Conservation (phyloP, 169 alveolate species). For the Cryptosporidium parvum region DNA sequence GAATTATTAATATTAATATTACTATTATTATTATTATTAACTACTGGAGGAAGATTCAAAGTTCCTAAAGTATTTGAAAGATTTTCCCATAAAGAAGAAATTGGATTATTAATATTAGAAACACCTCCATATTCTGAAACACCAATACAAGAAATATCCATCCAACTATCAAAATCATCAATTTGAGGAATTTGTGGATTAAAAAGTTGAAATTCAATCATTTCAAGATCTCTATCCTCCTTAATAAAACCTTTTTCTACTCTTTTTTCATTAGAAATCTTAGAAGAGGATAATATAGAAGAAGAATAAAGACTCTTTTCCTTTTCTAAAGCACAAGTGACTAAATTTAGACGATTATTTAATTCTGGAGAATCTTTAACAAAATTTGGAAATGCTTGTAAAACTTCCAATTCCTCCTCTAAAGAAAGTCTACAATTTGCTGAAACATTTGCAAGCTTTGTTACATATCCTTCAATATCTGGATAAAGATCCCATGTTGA, state of each 20-base stretch:
- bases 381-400: constrained; percentile 79
- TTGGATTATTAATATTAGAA: constrained; percentile 11
- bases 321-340: constrained; percentile 35
- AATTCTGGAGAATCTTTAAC: constrained; percentile 77
- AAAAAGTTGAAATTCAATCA: constrained; percentile 25
- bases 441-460: constrained; percentile 76
- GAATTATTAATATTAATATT: background rate
- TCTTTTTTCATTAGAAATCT: background rate
- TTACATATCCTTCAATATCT: constrained; percentile 76
- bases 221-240: background rate
- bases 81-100: constrained; percentile 60
- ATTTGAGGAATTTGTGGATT: constrained; percentile 76
- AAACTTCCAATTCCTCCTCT: constrained; percentile 81
- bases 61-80: constrained; percentile 55
- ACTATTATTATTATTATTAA: background rate
- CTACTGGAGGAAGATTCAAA: constrained; percentile 40
- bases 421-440: constrained; percentile 81
- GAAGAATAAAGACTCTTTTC: background rate
- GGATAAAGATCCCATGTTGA: constrained; percentile 73
- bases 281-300: background rate
- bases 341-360: constrained; percentile 78
- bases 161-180: constrained; percentile 78
- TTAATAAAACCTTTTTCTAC: too few species aligned
- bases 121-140: constrained; percentile 30
- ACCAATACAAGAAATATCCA: constrained; percentile 51